Conservation (phyloP, 2,329 filamentous ascomycete genomes). For the Volutella citrinella region DNA sequence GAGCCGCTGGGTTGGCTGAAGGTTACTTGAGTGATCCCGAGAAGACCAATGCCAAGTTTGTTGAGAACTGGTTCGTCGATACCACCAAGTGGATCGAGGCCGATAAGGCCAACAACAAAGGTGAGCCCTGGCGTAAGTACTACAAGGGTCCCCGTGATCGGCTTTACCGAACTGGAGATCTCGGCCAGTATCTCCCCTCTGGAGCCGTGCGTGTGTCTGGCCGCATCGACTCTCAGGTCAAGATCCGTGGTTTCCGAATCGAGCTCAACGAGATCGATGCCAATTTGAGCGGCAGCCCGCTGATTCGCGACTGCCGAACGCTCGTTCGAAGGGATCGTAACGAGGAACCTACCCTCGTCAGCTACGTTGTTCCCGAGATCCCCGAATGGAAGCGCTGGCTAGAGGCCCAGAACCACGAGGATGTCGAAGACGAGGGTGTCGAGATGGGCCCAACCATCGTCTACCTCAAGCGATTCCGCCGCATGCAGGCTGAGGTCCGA, state of each 20-base stretch:
- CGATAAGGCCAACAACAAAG: slow-evolving; percentile 52
- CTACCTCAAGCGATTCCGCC: slow-evolving; percentile 41
- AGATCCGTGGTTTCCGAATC: slow-evolving; percentile 93
- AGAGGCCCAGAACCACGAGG: slow-evolving; percentile 48
- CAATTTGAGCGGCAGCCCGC: slow-evolving; percentile 68
- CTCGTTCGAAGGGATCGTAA: slow-evolving; percentile 53
- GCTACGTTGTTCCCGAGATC: slow-evolving; percentile 74
- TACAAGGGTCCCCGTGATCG: slow-evolving; percentile 83
- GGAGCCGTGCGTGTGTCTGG: slow-evolving; percentile 78
- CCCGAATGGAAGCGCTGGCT: slow-evolving; percentile 57
- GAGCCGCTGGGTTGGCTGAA: slow-evolving; percentile 80
- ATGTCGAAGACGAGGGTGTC: slow-evolving; percentile 49
- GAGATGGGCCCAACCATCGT: slow-evolving; percentile 40
- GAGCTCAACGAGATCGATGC: slow-evolving; percentile 92
- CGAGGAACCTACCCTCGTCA: slow-evolving; percentile 79
- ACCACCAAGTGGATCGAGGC: slow-evolving; percentile 64
- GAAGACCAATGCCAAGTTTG: slow-evolving; percentile 72
- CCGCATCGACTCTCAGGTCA: slow-evolving; percentile 84
- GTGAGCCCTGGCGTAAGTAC: slow-evolving; percentile 73
- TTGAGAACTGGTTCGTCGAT: slow-evolving; percentile 84
- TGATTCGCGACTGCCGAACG: slow-evolving; percentile 83
- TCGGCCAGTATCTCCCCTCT: slow-evolving; percentile 57
- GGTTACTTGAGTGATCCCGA: slow-evolving; percentile 63
- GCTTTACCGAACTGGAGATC: slow-evolving; percentile 82
- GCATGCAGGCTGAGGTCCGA: slow-evolving; percentile 43